Base-by-base conservation (phyloP, 1,284 basidiomycete species). In the Marasmius tenuissimus region DNA sequence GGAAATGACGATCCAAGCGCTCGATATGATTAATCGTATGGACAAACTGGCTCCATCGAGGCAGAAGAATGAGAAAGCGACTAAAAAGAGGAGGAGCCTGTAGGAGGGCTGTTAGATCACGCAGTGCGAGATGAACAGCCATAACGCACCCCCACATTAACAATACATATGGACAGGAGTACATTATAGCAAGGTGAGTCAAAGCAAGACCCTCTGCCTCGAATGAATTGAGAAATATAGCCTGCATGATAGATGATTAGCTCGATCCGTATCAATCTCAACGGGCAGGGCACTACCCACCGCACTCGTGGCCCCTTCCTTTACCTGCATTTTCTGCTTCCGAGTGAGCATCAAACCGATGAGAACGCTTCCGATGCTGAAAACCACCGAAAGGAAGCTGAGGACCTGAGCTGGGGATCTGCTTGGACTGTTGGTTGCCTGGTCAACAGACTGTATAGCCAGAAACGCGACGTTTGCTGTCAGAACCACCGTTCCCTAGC, bases 381-480 rank as follows among this genome's bases (percentile, higher is more conserved):
- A 66, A 4, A 75, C 63, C 38, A 75, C 72, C 6, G 78, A 81
- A 6, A 80, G 58, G 47, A 74, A 76, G 62, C 76, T 79, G n/a
- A 72, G 65, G 37, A 79, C 72, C 61, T 78, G 75, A 10, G 74
- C 71, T 4, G 73, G 56, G 2, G 73, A 75, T 16, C 63, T 54
- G 11, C 33, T 40, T 10, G 71, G 42, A 0, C 57, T 52, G n/a
- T 40, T 57, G 12, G 68, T 70, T 12, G 68, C 70, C 9, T 58
- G 53, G 59, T 74, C 71, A 0, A 79, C 71, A 42, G 68, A 74
- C 35, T 73, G 75, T 33, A 78, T 75, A 0, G 76, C 72, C 4
- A 80, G 69, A 58, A 80, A 76, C 0, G 73, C 74, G 8, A 80
- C 75, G 62, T 80, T 79, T 8, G 74, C 74, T 59, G 74, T 76